phyloP scores from a whole-genome alignment of 176 grass and related monocot genomes.

The Eragrostis curvula region DNA sequence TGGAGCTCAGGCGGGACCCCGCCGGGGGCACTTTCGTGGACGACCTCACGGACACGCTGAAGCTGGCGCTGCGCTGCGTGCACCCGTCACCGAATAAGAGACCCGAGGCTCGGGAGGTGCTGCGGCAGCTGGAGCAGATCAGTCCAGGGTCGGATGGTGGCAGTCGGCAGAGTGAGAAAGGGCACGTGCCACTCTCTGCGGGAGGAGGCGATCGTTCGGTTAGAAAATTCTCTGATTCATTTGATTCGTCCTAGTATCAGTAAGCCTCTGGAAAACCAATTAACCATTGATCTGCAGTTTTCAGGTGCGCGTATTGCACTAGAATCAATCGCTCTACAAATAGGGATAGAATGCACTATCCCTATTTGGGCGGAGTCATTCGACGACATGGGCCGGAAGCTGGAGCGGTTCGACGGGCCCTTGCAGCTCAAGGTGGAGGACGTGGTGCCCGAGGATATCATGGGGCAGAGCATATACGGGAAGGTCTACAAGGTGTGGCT shows the following conservation, averaged over 20 bases:
- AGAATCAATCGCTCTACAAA: no score
- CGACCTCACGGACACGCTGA: constrained; percentile 77
- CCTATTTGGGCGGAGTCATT: constrained; percentile 55
- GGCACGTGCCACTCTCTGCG: constrained; percentile 29
- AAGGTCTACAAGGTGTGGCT: constrained; percentile 70
- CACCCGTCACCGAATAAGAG: constrained; percentile 56
- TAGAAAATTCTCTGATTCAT: no score
- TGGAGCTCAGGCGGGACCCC: constrained; percentile 72
- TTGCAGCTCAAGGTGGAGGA: constrained; percentile 68
- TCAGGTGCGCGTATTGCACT: no score
- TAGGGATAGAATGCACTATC: no score
- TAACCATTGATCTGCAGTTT: no score
- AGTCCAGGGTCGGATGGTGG: constrained; percentile 46
- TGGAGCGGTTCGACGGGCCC: constrained; percentile 69
- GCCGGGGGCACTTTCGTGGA: no score
- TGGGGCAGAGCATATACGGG: constrained; percentile 73
- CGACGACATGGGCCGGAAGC: constrained; percentile 63
- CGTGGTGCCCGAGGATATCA: constrained; percentile 66
- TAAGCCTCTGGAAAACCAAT: no score
- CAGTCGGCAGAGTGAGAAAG: constrained; percentile 28
- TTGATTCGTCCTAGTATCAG: no score
- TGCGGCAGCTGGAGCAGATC: constrained; percentile 86
- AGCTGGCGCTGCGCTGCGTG: constrained; percentile 82
- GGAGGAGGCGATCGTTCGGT: no score
- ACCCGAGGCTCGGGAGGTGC: constrained; percentile 67